Percentiles rank a stretch among this genome's conserved stretches.
These are phyloP conservation scores for Podosphaera xanthii DNA, from an alignment of 2,329 filamentous ascomycete species.

Conservation along the genomic window DNA sequence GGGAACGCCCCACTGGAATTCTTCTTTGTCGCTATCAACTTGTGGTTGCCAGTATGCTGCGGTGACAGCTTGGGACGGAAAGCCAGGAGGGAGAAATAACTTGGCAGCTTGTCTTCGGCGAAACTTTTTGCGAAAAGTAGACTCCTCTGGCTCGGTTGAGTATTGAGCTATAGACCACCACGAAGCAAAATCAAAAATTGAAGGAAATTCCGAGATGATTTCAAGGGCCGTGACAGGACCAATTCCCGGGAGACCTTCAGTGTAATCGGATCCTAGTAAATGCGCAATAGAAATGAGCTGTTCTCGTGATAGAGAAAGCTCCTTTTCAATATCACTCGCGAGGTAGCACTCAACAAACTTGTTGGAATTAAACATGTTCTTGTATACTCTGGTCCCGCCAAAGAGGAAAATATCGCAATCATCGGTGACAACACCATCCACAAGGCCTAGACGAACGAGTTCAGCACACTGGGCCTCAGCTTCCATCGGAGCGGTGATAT, in stretches of 20 bases:
- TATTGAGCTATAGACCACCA: slow-evolving; percentile 74
- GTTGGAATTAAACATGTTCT: slow-evolving; percentile 98
- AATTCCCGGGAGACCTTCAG: slow-evolving; percentile 71
- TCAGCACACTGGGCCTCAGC: slow-evolving; percentile 94
- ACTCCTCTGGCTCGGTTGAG: slow-evolving; percentile 24
- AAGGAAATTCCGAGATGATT: slow-evolving; percentile 71
- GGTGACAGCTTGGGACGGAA: slow-evolving; percentile 57
- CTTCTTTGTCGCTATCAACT: slow-evolving; percentile 55
- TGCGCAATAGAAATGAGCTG: slow-evolving; percentile 81
- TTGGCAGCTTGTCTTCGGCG: slow-evolving; percentile 57
- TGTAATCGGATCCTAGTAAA: slow-evolving; percentile 83
- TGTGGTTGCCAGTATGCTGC: slow-evolving; percentile 71
- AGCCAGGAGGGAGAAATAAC: slow-evolving; percentile 60
- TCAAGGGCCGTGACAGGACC: slow-evolving; percentile 89
- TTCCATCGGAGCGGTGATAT: slow-evolving; percentile 96
- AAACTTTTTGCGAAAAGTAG: slow-evolving; percentile 68
- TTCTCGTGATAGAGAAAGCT: slow-evolving; percentile 66
- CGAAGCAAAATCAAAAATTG: slow-evolving; percentile 41
- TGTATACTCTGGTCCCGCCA: slow-evolving; percentile 88
- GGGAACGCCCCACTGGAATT: slow-evolving; percentile 88
- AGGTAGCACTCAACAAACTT: slow-evolving; percentile 97
- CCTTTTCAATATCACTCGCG: slow-evolving; percentile 58
- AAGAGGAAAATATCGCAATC: slow-evolving; percentile 95
- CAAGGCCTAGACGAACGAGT: slow-evolving; percentile 62
- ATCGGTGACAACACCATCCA: slow-evolving; percentile 94